Percentiles rank a stretch among this genome's conserved stretches.
These are phyloP conservation scores for Mariannaea sp. DNA, from an alignment of 2,329 filamentous ascomycete species.

Conservation along the genomic window DNA sequence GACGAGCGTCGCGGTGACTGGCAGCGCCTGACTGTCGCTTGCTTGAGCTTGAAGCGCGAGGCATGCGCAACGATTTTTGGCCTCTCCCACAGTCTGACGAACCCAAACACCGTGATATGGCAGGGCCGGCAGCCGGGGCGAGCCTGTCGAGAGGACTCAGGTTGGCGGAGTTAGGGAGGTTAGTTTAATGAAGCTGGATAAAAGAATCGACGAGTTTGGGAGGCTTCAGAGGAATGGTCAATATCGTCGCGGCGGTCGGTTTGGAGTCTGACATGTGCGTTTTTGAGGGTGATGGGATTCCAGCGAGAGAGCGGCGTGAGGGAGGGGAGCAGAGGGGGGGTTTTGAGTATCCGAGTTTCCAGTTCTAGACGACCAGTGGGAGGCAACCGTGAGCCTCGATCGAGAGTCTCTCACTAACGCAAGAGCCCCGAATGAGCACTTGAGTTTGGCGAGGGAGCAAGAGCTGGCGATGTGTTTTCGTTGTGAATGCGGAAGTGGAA, in stretches of 20 bases:
- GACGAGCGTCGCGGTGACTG: slow-evolving; percentile 73
- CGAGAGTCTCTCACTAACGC: slow-evolving; percentile 3
- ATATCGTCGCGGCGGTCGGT: slow-evolving; percentile 31
- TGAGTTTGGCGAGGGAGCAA: slow-evolving; percentile 23
- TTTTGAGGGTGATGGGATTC: slow-evolving; percentile 24
- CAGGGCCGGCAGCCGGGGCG: slow-evolving; percentile 45
- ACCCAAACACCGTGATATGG: slow-evolving; percentile 43
- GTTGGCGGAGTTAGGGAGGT: slow-evolving; percentile 15
- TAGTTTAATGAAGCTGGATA: slow-evolving; percentile 21
- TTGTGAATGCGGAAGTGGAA: slow-evolving; percentile 25
- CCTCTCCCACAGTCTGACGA: slow-evolving; percentile 44
- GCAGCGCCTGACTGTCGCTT: slow-evolving; percentile 66
- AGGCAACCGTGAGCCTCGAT: slow-evolving; percentile 3
- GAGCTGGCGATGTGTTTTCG: slow-evolving; percentile 10
- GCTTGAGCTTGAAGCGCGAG: slow-evolving; percentile 62
- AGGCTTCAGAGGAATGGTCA: slow-evolving; percentile 18
- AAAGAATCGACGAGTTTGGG: slow-evolving; percentile 20
- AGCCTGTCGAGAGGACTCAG: slow-evolving; percentile 34
- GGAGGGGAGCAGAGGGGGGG: slow-evolving; percentile 19
- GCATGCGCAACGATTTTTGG: slow-evolving; percentile 56
- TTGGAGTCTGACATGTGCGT: slow-evolving; percentile 36
- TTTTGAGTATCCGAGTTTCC: too few species aligned
- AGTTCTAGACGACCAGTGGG: neutral
- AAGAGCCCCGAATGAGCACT: slow-evolving; percentile 19
- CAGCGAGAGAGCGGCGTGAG: slow-evolving; percentile 14